Conservation (phyloP, 2,329 filamentous ascomycete species). For the Neoascochyta sp. region DNA sequence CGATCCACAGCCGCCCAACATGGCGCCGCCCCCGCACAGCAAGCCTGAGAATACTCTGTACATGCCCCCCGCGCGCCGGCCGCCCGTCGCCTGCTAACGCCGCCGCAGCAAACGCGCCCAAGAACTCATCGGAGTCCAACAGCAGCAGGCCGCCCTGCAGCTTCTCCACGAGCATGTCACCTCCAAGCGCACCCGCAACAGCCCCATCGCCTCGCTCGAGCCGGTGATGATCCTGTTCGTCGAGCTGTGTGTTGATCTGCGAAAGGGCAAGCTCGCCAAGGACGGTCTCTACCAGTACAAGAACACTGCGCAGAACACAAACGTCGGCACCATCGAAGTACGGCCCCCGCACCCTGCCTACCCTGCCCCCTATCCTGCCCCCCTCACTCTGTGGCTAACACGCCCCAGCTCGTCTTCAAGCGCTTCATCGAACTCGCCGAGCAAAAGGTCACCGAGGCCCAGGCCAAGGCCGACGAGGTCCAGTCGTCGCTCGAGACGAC, state of each 20-base stretch:
- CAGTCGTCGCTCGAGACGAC: conserved; percentile 81
- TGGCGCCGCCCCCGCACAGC: conserved; percentile 95
- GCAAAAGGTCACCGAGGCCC: conserved; percentile 91
- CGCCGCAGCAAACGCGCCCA: conserved; percentile 66
- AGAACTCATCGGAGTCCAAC: conserved; percentile 96
- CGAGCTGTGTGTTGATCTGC: conserved; percentile 92
- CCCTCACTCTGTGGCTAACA: no score
- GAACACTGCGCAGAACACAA: conserved; percentile 99
- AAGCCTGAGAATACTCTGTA: conserved; percentile 96
- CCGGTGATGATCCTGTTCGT: conserved; percentile 98
- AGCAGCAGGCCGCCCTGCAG: conserved; percentile 85
- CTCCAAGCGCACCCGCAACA: conserved; percentile 96
- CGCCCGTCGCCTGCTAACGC: conserved; percentile 15
- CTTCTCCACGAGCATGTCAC: conserved; percentile 99
- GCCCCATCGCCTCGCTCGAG: conserved; percentile 91
- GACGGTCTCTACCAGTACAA: conserved; percentile 99
- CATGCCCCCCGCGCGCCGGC: conserved; percentile 11
- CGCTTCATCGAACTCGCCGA: conserved; percentile 97
- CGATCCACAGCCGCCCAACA: conserved; percentile 45
- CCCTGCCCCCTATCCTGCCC: no score
- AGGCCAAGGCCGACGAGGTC: conserved; percentile 92
- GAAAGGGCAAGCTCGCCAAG: conserved; percentile 98
- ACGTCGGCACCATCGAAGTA: conserved; percentile 95
- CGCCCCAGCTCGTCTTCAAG: conserved; percentile 70
- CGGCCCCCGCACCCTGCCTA: not conserved